phyloP scores from a whole-genome alignment of 2,329 filamentous ascomycete genomes.

The Canariomyces notabilis region DNA sequence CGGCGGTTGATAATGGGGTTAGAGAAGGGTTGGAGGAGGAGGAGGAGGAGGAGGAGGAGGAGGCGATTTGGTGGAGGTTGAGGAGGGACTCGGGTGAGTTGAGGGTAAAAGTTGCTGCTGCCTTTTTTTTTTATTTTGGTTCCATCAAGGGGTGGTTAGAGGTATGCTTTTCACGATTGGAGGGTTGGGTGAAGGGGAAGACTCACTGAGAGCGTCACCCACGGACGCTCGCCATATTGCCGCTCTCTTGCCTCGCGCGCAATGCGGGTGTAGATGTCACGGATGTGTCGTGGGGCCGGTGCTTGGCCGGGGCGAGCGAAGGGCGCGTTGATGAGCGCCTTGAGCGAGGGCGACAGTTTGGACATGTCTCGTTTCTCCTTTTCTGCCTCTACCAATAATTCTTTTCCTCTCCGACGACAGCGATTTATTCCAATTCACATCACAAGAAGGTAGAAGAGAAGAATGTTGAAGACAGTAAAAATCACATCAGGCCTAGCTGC shows the following conservation, averaged over 20 bases:
- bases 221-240: constrained; percentile 58
- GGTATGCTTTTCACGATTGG: neutral
- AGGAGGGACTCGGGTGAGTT: constrained; percentile 75
- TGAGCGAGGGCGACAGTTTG: constrained; percentile 66
- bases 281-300: constrained; percentile 58
- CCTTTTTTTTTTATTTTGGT: constrained; percentile 39
- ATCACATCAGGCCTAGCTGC: neutral
- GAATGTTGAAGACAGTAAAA: neutral
- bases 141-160: neutral
- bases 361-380: constrained; percentile 49
- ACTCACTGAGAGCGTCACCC: constrained; percentile 57
- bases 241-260: constrained; percentile 57
- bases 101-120: constrained; percentile 78
- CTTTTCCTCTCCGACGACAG: neutral
- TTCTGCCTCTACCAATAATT: neutral
- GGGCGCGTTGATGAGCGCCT: constrained; percentile 67
- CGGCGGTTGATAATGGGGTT: constrained; percentile 49
- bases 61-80: constrained; percentile 53
- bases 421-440: neutral
- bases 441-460: neutral
- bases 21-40: constrained; percentile 11
- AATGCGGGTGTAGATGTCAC: constrained; percentile 59
- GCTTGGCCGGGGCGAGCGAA: constrained; percentile 61
- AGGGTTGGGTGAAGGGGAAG: too few relatives aligned
- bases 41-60: constrained; percentile 16